Evolutionary conservation across 2,329 filamentous ascomycete species (phyloP).

Genomic region (Ophiosphaerella korrae): DNA sequence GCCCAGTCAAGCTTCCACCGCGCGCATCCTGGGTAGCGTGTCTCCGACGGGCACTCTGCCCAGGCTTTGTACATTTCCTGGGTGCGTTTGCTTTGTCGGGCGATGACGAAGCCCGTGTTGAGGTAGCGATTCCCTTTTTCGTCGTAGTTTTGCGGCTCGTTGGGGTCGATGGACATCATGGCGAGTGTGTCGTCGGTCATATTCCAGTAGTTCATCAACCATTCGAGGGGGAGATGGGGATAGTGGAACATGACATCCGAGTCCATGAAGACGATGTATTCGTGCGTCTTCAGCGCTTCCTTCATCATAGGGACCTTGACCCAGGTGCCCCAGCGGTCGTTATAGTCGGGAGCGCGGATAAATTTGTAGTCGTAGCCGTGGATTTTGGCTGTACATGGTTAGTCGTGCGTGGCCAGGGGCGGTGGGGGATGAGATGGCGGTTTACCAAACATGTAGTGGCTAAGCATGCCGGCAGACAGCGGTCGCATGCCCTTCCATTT

Average conservation of each 20-base stretch:
- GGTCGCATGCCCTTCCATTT: slow-evolving; percentile 47
- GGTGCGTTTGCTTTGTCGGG: slow-evolving; percentile 46
- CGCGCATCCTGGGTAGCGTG: slow-evolving; percentile 41
- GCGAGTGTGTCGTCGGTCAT: slow-evolving; percentile 52
- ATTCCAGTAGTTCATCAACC: slow-evolving; percentile 58
- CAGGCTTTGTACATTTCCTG: slow-evolving; percentile 47
- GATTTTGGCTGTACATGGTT: slow-evolving; percentile 46
- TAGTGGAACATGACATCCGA: slow-evolving; percentile 57
- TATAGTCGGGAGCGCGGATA: slow-evolving; percentile 50
- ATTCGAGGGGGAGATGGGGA: slow-evolving; percentile 55
- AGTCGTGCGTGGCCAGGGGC: slow-evolving; percentile 4
- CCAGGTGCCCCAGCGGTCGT: slow-evolving; percentile 54
- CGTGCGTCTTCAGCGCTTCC: slow-evolving; percentile 46
- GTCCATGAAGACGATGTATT: slow-evolving; percentile 57
- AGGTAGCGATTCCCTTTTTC: slow-evolving; percentile 47
- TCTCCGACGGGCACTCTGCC: slow-evolving; percentile 46
- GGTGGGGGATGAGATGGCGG: background rate
- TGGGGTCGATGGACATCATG: slow-evolving; percentile 55
- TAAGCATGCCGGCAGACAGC: slow-evolving; percentile 46
- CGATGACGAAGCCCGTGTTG: slow-evolving; percentile 54
- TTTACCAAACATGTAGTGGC: slow-evolving; percentile 47
- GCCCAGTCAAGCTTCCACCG: slow-evolving; percentile 45
- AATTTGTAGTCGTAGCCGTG: slow-evolving; percentile 59
- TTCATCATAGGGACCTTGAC: slow-evolving; percentile 57
- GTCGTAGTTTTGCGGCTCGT: slow-evolving; percentile 51